These are phyloP conservation scores for Leccinum obscurum DNA, from an alignment of 768 basidiomycete species.

Conservation along the genomic window DNA sequence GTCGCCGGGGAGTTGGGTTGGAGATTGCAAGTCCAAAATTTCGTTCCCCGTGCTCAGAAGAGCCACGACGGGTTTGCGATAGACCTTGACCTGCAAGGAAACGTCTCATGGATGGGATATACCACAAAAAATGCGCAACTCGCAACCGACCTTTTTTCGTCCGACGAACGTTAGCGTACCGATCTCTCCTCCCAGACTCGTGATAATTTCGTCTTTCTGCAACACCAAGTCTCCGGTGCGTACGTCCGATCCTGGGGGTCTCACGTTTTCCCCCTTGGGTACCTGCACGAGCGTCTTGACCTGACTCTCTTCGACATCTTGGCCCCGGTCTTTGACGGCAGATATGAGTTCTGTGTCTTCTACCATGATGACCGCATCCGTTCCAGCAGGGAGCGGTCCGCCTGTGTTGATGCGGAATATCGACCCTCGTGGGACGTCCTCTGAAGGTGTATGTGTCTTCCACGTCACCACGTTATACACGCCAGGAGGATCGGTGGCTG, in stretches of 20 bases:
- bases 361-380: conserved; percentile 88
- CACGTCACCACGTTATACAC: conserved; percentile 68
- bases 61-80: conserved; percentile 73
- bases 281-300: conserved; percentile 69
- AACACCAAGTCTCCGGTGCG: conserved; percentile 65
- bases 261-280: conserved; percentile 66
- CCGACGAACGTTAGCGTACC: conserved; percentile 84
- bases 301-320: conserved; percentile 62
- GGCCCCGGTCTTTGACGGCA: conserved; percentile 39
- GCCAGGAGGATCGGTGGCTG: conserved; percentile 66
- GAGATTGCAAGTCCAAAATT: conserved; percentile 59
- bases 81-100: conserved; percentile 58
- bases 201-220: conserved; percentile 58
- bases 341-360: conserved; percentile 84
- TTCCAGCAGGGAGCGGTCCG: conserved; percentile 70
- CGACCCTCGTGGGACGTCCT: conserved; percentile 43
- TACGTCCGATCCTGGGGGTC: conserved; percentile 75
- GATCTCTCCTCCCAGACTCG: conserved; percentile 74
- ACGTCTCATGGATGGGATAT: background rate
- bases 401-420: conserved; percentile 82
- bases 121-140: background rate
- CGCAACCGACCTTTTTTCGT: conserved; percentile 53
- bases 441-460: conserved; percentile 35
- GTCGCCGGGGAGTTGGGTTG: conserved; percentile 30
- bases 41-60: conserved; percentile 89